A percentile compares a stretch with the other conserved stretches of the same genome.
These are phyloP conservation scores for Camellia japonica DNA, from an alignment of 148 eudicot species.

Conservation along the genomic window DNA sequence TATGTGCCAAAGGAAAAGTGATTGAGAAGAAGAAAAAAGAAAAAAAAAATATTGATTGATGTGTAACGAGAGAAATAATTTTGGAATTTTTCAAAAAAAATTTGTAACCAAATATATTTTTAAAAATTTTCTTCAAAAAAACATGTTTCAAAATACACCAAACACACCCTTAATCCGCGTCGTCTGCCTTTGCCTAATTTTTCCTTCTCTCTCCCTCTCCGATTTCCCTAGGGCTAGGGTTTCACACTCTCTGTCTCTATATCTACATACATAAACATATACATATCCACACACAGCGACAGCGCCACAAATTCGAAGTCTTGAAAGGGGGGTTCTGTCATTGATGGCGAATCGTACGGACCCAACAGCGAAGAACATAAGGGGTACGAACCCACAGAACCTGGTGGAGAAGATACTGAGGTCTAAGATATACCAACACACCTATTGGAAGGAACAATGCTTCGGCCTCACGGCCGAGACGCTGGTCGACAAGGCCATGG, in stretches of 20 bases:
- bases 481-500: conserved; percentile 98
- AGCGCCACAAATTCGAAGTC: neutral
- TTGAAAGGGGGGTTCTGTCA: conserved; percentile 20
- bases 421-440: conserved; percentile 76
- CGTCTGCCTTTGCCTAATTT: too few species aligned
- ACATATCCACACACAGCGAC: neutral
- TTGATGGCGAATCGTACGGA: conserved; percentile 99
- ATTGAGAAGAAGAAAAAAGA: too few species aligned
- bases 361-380: conserved; percentile 80
- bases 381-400: conserved; percentile 95
- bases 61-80: too few species aligned
- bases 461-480: conserved; percentile 98
- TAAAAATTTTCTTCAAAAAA: too few species aligned
- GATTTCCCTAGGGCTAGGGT: neutral
- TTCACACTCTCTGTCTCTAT: neutral
- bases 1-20: too few species aligned
- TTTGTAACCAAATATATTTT: too few species aligned
- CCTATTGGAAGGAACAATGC: conserved; percentile 96
- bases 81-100: too few species aligned
- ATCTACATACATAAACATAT: neutral
- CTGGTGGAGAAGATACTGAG: conserved; percentile 90
- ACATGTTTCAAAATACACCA: too few species aligned
- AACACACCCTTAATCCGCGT: too few species aligned
- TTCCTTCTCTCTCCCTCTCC: neutral
- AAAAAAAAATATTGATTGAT: too few species aligned